Conservation (phyloP, 2,329 filamentous ascomycete species). For the Sporothrix pseudoabietina region DNA sequence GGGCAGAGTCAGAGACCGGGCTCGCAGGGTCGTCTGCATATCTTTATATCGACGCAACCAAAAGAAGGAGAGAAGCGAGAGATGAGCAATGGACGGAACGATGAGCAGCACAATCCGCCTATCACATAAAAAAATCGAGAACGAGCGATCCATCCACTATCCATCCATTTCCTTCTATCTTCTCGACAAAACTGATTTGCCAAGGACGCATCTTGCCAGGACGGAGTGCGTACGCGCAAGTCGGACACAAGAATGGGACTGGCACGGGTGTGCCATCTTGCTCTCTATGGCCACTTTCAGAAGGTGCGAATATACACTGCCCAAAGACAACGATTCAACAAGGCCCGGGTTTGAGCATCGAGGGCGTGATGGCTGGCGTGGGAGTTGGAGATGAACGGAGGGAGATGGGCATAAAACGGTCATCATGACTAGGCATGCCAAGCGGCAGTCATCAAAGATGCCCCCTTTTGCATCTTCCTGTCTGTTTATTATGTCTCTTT, state of each 20-base stretch:
- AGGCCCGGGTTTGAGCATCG: neutral
- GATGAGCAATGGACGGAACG: neutral
- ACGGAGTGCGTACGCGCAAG: neutral
- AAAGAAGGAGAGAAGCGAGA: neutral
- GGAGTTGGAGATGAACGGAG: neutral
- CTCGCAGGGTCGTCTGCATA: neutral
- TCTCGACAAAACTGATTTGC: neutral
- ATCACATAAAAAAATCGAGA: slow-evolving; percentile 6
- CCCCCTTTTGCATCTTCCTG: neutral
- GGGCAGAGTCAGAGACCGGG: slow-evolving; percentile 7
- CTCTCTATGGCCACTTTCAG: too few species aligned
- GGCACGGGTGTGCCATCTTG: neutral
- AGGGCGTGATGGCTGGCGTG: neutral
- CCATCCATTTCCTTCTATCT: neutral
- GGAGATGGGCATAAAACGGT: neutral
- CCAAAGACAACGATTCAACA: neutral
- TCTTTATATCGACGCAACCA: slow-evolving; percentile 2
- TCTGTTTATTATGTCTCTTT: neutral
- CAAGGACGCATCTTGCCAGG: neutral
- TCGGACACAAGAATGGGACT: neutral
- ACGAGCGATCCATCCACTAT: too few species aligned
- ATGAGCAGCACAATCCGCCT: neutral
- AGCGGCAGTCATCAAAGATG: neutral
- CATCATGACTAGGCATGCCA: neutral
- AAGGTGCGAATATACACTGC: neutral